A percentile compares a stretch with the other conserved stretches of the same genome.
phyloP scores from a whole-genome alignment of 225 moss, liverwort and hornwort species.

The Neckera pumila region DNA sequence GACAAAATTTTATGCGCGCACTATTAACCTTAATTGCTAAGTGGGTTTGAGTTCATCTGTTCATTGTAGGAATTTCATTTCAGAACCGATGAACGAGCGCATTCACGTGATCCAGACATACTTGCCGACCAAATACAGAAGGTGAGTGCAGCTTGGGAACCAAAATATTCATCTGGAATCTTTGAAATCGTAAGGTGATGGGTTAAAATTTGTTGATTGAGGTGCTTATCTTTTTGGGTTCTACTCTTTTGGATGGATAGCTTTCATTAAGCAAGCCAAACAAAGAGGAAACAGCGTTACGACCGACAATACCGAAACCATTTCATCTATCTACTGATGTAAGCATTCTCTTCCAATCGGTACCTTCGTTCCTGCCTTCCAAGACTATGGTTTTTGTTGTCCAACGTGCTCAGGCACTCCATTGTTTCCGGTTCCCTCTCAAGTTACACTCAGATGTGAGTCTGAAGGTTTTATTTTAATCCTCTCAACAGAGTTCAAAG shows the following conservation, averaged over 20 bases:
- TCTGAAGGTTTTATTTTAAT: neutral
- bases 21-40: neutral
- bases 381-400: neutral
- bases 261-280: conserved; percentile 47
- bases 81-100: conserved; percentile 70
- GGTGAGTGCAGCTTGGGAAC: neutral
- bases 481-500: neutral
- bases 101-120: conserved; percentile 28
- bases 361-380: neutral
- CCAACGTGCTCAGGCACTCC: neutral
- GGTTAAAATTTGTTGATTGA: neutral
- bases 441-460: neutral
- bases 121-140: conserved; percentile 23
- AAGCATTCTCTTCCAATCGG: neutral
- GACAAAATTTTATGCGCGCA: neutral
- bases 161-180: neutral
- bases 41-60: neutral
- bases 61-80: conserved; percentile 72
- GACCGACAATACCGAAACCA: conserved; percentile 59
- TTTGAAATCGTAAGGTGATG: neutral
- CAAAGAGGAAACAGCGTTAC: conserved; percentile 16
- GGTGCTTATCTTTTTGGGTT: conserved; percentile 8
- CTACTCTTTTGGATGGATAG: conserved; percentile 18
- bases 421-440: neutral
- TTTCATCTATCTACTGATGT: conserved; percentile 86